phyloP scores from a whole-genome alignment of 192 early-diverging fungal genomes.

The Backusella mclennaniae region DNA sequence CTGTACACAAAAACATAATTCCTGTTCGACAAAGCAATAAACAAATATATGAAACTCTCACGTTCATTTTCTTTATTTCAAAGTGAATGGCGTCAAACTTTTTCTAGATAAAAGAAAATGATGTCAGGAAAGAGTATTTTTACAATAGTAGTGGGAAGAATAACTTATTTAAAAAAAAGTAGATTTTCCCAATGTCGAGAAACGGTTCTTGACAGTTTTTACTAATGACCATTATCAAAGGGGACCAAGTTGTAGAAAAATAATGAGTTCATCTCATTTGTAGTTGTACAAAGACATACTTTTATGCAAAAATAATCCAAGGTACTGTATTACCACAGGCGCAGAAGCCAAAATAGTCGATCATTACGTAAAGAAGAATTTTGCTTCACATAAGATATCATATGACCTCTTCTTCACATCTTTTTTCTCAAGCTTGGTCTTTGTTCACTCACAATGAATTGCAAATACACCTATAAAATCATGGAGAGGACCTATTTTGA shows the following conservation, averaged over 20 bases:
- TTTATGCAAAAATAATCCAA: no score
- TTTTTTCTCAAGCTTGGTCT: not conserved
- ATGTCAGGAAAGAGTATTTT: not conserved
- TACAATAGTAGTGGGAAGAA: not conserved
- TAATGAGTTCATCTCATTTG: not conserved
- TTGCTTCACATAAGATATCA: not conserved
- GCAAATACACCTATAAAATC: no score
- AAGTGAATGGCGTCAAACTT: not conserved
- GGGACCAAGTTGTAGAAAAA: not conserved
- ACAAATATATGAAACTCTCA: not conserved
- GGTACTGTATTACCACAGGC: not conserved
- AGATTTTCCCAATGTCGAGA: not conserved
- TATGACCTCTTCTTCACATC: not conserved
- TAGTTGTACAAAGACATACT: not conserved
- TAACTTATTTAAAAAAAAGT: not conserved
- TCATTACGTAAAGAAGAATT: not conserved
- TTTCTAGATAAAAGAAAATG: not conserved
- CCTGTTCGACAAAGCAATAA: not conserved
- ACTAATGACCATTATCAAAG: not conserved
- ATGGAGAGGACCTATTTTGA: no score
- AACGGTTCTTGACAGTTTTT: not conserved
- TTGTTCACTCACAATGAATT: not conserved
- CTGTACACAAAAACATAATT: not conserved
- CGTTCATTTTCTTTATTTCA: not conserved
- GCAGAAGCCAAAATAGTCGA: not conserved